A percentile compares a stretch with the other conserved stretches of the same genome.
phyloP scores from a whole-genome alignment of 1,139 yeast species.

The Tardiomyces blankii region DNA sequence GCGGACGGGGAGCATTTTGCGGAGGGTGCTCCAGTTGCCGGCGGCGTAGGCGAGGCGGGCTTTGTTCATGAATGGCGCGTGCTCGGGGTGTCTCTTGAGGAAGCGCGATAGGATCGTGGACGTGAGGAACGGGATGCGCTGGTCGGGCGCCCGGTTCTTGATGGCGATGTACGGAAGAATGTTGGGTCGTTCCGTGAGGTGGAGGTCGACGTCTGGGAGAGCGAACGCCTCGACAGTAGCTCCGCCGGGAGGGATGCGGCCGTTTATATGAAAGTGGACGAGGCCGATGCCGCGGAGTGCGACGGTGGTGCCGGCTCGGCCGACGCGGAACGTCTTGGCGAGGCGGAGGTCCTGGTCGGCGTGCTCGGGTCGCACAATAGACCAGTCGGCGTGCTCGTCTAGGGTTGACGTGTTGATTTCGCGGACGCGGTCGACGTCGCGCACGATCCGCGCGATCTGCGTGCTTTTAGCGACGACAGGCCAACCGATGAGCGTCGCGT shows the following conservation, averaged over 20 bases:
- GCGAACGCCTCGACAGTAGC: background rate
- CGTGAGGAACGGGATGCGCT: background rate
- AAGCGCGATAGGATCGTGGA: background rate
- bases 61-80: background rate
- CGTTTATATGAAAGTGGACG: conserved; percentile 28
- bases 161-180: background rate
- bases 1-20: background rate
- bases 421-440: background rate
- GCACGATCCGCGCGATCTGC: conserved; percentile 2
- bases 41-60: background rate
- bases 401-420: conserved; percentile 1
- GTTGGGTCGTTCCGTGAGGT: background rate
- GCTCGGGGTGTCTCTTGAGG: background rate
- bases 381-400: conserved; percentile 2
- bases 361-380: conserved; percentile 13
- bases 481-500: conserved; percentile 12
- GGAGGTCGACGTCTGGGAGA: background rate
- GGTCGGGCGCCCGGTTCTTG: background rate
- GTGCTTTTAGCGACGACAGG: conserved; percentile 8
- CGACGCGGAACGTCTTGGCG: conserved; percentile 19
- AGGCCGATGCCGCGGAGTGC: conserved; percentile 63
- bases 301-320: conserved; percentile 50
- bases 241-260: background rate
- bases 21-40: background rate
- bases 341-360: conserved; percentile 23